Base-by-base conservation (phyloP, 495 filamentous ascomycete species). In the Neohortaea acidophila region DNA sequence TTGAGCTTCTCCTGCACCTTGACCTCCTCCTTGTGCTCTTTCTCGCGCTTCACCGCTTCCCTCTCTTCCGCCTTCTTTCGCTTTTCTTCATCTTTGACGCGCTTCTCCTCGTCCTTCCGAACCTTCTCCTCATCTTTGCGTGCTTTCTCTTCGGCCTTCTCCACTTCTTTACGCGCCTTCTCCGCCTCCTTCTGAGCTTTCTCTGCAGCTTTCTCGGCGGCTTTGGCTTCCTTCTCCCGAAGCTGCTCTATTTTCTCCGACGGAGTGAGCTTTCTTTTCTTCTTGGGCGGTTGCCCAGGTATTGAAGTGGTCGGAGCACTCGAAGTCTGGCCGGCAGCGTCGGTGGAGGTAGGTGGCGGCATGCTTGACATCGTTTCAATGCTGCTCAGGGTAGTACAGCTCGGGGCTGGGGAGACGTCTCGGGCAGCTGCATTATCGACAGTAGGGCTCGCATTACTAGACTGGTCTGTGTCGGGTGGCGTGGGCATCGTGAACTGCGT, bases 401-500 rank as follows among this genome's bases (percentile, higher is more conserved):
- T 51, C 0, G 38, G 42, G 19, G 38, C 38, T 9, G 51, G 45
- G 11, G 50, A 45, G 4, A 31, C 39, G 18, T 44, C 29, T 25
- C 43, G 36, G 39, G 29, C 33, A 15, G 32, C 34, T 23, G 24
- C 12, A 23, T 48, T 23, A 6, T 23, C 36, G 7, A 35, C 34
- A 18, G 37, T 43, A 14, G 55, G 51, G 15, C 38, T 58, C 4
- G 41, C 24, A 19, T 44, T 35, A 24, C 46, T 53, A 3, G 54
- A 57, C 1, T 51, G 39, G 22, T 50, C 47, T 18, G 54, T 53
- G 34, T 56, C 50, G 13, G 53, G 51, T 18, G 45, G 35, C 3
- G 73, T 74, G 3, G 85, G 85, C 51, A 94, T 60, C 41, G 92
- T 72, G 55, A 93, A 93, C 54, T 94, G 85, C 2, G 82, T 85